Conservation (phyloP, 306 rosid genomes). For the Prunus mira region DNA sequence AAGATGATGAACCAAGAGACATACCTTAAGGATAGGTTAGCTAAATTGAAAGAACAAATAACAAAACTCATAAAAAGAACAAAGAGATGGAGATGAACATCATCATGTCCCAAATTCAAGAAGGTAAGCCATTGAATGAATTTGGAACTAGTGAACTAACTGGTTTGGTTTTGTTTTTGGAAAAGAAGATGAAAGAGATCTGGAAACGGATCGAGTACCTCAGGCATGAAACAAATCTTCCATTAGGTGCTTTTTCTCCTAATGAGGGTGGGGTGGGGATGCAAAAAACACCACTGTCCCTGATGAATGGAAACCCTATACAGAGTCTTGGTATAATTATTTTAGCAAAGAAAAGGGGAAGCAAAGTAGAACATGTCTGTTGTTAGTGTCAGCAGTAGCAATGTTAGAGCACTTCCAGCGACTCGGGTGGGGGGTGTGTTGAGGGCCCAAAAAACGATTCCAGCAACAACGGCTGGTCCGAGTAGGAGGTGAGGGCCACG, state of each 20-base stretch:
- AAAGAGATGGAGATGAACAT: neutral
- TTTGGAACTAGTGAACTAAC: neutral
- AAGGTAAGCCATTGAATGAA: neutral
- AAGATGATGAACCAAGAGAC: neutral
- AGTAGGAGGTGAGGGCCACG: no score
- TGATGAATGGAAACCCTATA: neutral
- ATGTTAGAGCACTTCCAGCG: no score
- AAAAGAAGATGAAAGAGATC: slow-evolving; percentile 5
- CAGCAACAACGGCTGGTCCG: no score
- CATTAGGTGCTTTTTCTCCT: neutral
- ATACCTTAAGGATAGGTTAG: neutral
- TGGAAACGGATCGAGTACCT: neutral
- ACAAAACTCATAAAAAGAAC: neutral
- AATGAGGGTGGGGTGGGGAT: neutral
- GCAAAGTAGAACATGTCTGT: neutral
- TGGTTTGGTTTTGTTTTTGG: neutral
- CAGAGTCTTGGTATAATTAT: neutral
- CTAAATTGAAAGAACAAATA: neutral
- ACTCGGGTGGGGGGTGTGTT: no score
- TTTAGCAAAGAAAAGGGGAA: neutral
- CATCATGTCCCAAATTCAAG: neutral
- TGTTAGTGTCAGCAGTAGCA: neutral
- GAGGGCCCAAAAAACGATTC: no score
- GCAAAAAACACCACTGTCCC: neutral
- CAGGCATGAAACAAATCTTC: neutral